Conservation (phyloP, 305 asterid genomes). For the Rubia occidens region DNA sequence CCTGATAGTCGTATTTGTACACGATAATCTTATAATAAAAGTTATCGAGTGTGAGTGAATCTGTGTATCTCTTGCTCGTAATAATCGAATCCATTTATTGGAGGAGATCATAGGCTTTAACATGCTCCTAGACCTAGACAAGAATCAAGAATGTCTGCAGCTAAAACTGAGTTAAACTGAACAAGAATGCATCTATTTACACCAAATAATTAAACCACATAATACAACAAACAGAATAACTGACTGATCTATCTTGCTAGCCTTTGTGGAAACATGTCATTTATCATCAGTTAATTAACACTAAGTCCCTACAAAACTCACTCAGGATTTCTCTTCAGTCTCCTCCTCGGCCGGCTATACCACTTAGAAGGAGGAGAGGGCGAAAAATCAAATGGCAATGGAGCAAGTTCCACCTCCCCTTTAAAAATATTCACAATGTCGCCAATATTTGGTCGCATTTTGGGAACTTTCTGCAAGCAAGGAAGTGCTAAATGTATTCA, state of each 20-base stretch:
- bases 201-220: not conserved
- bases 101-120: no score
- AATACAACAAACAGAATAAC: not conserved
- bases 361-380: conserved; percentile 63
- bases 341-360: conserved; percentile 45
- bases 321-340: conserved; percentile 32
- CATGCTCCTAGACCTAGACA: no score
- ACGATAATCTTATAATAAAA: no score
- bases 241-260: no score
- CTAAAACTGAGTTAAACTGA: not conserved
- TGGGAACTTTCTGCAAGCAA: conserved; percentile 77
- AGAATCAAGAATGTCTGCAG: not conserved
- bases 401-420: conserved; percentile 66
- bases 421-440: conserved; percentile 63
- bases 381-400: conserved; percentile 67
- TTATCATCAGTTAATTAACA: conserved; percentile 7
- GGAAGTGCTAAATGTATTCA: conserved; percentile 83
- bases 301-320: conserved; percentile 12
- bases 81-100: no score
- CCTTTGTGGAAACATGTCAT: no score
- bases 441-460: conserved; percentile 64
- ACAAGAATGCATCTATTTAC: conserved; percentile 12
- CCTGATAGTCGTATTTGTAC: no score
- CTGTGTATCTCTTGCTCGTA: no score
- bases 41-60: no score